Evolutionary conservation across 345 rosid species (phyloP), one percentile per base, ranked within the genome.

Genomic region (Lenwebbia sp.): DNA sequence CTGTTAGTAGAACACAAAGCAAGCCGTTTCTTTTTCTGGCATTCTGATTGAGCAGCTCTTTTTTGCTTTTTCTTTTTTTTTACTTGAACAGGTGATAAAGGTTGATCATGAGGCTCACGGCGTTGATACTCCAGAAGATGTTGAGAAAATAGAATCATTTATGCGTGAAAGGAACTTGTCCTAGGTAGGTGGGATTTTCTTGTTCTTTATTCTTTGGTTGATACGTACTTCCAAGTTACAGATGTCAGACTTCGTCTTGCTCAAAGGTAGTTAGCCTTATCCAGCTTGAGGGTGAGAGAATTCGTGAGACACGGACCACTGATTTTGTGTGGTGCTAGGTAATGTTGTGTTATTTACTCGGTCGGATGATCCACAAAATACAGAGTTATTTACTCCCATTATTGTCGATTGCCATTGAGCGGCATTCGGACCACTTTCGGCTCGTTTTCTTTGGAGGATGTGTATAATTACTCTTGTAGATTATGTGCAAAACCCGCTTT

Each of bases 71-170:
- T 5, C 26, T 57, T 12, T 26, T 12, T 4, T 28, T 30, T 30
- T 15, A 5, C 23, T 84, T 65, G 41, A 86, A 88, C 92, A 97
- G 98, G 98, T 97, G 33, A 97, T 97, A 83, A 96, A 95, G 90
- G 98, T 97, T 41, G 95, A 96, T 37, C 96, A 96, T 44, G 98
- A 96, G 83, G 99, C 98, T 82, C 99, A 97, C 54, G 99, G 99
- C 40, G 96, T 97, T 60, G 99, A 96, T 88, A 83, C 88, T 78
- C 98, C 95, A 1, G 98, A 97, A 83, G 99, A 96, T 83, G 94
- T 95, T 47, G 95, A 90, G 83, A 96, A 96, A 91, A 93, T 96
- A 10, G 99, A 97, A 92, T 90, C 94, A 75, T 89, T 92, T 47
- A 95, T 97, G 98, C 93, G 91, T 1, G 96, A 94, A 86, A 90